A percentile compares a stretch with the other conserved stretches of the same genome.
Conservation (phyloP, 225 moss, liverwort and hornwort species). For the Physcomitrium patens region DNA sequence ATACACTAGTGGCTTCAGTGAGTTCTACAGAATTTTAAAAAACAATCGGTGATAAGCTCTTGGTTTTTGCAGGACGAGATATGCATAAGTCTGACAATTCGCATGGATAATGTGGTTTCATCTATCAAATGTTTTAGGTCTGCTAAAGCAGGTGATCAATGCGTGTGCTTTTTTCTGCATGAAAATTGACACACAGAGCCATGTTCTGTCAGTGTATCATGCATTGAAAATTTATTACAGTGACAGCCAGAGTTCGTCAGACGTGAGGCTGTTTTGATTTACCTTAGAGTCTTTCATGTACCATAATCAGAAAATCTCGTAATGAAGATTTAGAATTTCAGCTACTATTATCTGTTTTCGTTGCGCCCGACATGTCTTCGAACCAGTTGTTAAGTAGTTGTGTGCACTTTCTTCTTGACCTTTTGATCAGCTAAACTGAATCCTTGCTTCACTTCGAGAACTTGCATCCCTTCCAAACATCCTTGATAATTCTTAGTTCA, state of each 20-base stretch:
- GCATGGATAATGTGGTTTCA: neutral
- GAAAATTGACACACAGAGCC: slow-evolving; percentile 3
- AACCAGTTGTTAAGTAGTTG: neutral
- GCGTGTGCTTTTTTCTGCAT: slow-evolving; percentile 15
- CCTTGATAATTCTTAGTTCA: too few species aligned
- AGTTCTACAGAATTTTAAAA: neutral
- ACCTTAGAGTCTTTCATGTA: neutral
- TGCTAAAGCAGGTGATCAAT: slow-evolving; percentile 7
- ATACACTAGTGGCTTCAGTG: neutral
- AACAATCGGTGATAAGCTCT: slow-evolving; percentile 14
- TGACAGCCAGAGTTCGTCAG: neutral
- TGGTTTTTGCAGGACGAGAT: slow-evolving; percentile 25
- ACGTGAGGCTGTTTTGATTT: neutral
- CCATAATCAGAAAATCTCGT: neutral
- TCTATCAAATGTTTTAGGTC: neutral
- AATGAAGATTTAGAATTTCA: neutral
- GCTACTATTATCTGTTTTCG: neutral
- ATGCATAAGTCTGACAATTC: neutral
- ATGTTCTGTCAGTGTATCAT: neutral
- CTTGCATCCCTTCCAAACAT: too few species aligned
- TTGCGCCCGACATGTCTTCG: neutral
- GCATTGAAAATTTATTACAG: slow-evolving; percentile 3
- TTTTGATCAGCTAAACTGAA: too few species aligned
- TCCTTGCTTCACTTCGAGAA: too few species aligned
- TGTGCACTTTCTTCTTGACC: neutral